These are phyloP conservation scores for Paraleonurus japonicus DNA, from an alignment of 257 asterid species.

Conservation along the genomic window DNA sequence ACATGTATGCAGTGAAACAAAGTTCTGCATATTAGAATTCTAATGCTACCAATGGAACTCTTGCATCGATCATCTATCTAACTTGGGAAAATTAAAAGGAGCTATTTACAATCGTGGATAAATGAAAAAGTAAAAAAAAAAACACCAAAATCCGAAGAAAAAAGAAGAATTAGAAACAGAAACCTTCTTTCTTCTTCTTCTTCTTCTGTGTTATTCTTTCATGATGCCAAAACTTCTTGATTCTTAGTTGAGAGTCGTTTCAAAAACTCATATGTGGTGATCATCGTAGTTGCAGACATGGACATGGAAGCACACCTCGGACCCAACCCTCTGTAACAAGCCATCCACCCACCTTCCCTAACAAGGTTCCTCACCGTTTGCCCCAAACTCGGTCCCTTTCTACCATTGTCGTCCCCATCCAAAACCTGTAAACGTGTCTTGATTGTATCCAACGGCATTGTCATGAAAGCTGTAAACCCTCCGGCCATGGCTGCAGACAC, in stretches of 20 bases:
- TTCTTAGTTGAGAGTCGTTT: conserved; percentile 69
- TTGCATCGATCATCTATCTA: conserved; percentile 13
- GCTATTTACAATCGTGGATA: conserved; percentile 8
- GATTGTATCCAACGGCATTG: conserved; percentile 81
- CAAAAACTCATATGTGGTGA: conserved; percentile 81
- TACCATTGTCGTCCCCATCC: conserved; percentile 62
- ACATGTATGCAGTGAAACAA: neutral
- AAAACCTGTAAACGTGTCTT: conserved; percentile 76
- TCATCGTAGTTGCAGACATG: conserved; percentile 79
- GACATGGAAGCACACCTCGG: conserved; percentile 89
- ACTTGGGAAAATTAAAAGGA: neutral
- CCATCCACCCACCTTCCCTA: conserved; percentile 76
- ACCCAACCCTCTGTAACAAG: conserved; percentile 84
- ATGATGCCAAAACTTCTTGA: conserved; percentile 44
- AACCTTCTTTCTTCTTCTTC: conserved; percentile 14
- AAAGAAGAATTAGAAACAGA: neutral
- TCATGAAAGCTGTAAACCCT: conserved; percentile 63
- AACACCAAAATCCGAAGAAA: neutral
- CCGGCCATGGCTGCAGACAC: conserved; percentile 78
- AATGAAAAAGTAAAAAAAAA: neutral
- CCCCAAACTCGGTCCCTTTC: conserved; percentile 60
- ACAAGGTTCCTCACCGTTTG: conserved; percentile 65
- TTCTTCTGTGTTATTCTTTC: conserved; percentile 4
- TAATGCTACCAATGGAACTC: neutral
- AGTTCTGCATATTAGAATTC: neutral